A percentile compares a stretch with the other conserved stretches of the same genome.
Conservation (phyloP, 345 rosid genomes). For the Euphorbia pulcherrima region DNA sequence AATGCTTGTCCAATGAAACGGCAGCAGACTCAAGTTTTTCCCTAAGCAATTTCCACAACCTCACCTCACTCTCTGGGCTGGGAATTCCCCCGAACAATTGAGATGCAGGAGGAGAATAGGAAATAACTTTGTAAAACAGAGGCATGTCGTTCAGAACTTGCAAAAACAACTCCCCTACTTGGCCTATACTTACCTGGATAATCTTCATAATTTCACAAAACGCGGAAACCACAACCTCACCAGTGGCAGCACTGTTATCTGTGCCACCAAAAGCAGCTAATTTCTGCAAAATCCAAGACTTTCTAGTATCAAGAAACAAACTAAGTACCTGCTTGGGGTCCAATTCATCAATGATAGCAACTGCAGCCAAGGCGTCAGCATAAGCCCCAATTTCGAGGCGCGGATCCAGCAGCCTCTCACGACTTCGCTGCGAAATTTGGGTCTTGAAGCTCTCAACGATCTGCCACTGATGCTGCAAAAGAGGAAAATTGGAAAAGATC, state of each 20-base stretch:
- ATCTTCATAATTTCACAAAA: conserved; percentile 70
- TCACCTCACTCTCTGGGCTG: conserved; percentile 83
- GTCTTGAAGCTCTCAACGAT: conserved; percentile 89
- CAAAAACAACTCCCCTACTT: conserved; percentile 86
- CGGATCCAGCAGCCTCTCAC: conserved; percentile 71
- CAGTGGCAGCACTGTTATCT: conserved; percentile 25
- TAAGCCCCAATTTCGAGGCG: conserved; percentile 57
- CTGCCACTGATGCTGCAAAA: conserved; percentile 95
- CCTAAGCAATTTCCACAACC: conserved; percentile 79
- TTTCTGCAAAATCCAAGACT: conserved; percentile 71
- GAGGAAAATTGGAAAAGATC: conserved; percentile 69
- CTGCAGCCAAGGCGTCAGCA: conserved; percentile 85
- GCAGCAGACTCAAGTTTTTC: conserved; percentile 65
- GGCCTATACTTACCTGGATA: conserved; percentile 79
- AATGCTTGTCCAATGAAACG: conserved; percentile 50
- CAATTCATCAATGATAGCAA: conserved; percentile 73
- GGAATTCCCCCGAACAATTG: conserved; percentile 96
- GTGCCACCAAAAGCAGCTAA: conserved; percentile 42
- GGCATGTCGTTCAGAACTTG: conserved; percentile 90
- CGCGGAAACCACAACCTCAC: conserved; percentile 42
- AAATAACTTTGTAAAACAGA: conserved; percentile 70
- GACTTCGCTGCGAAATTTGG: conserved; percentile 93
- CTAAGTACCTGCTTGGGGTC: conserved; percentile 62
- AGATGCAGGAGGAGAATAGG: conserved; percentile 87
- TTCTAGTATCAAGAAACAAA: conserved; percentile 74